Conservation (phyloP, 306 rosid genomes). For the Lathyrus sativus region DNA sequence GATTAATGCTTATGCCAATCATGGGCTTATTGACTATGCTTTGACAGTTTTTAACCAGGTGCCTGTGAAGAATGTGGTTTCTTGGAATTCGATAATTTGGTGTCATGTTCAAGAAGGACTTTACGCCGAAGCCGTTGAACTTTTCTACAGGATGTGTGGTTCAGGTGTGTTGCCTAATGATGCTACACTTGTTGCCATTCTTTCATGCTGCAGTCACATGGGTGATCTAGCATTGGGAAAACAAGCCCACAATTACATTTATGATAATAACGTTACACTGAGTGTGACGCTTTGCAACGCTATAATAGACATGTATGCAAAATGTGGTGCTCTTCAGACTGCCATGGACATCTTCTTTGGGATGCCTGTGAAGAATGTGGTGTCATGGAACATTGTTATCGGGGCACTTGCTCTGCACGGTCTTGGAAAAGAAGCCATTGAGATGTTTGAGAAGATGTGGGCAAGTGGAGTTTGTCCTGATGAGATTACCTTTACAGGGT, state of each 20-base stretch:
- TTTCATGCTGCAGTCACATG: conserved; percentile 69
- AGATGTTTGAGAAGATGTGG: conserved; percentile 62
- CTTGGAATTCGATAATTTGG: conserved; percentile 78
- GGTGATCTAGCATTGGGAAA: conserved; percentile 67
- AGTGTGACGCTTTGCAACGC: conserved; percentile 55
- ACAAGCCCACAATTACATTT: conserved; percentile 49
- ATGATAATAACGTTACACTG: conserved; percentile 36
- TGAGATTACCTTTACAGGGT: conserved; percentile 67
- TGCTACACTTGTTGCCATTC: conserved; percentile 61
- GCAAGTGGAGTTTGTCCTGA: conserved; percentile 55
- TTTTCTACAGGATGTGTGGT: conserved; percentile 57
- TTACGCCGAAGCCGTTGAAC: conserved; percentile 56
- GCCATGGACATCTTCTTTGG: conserved; percentile 53
- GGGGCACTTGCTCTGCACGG: conserved; percentile 76
- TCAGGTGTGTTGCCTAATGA: conserved; percentile 60
- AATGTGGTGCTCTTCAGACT: conserved; percentile 62
- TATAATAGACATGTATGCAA: conserved; percentile 70
- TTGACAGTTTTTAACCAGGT: conserved; percentile 51
- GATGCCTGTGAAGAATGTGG: conserved; percentile 57
- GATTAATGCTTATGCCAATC: conserved; percentile 64
- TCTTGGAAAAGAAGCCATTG: conserved; percentile 55
- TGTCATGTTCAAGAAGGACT: conserved; percentile 62
- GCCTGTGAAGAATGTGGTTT: conserved; percentile 67
- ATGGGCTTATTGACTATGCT: conserved; percentile 53
- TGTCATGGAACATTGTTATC: conserved; percentile 67